A percentile compares a stretch with the other conserved stretches of the same genome.
phyloP scores from a whole-genome alignment of 148 eudicot genomes.

The Simmondsia chinensis region DNA sequence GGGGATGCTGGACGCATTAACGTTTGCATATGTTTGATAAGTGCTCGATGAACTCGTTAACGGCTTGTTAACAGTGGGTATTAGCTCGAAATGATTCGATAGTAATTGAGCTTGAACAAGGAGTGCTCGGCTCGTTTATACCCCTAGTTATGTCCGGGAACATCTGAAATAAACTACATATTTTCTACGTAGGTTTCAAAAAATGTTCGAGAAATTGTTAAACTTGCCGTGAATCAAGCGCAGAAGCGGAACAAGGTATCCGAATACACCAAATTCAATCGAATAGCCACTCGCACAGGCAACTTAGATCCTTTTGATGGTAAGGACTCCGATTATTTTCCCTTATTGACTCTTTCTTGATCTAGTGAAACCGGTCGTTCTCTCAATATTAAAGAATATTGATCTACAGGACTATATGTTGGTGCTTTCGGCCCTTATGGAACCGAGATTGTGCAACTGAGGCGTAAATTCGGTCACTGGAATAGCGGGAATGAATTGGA shows the following conservation, averaged over 20 bases:
- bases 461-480: slow-evolving; percentile 94
- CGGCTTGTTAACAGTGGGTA: too few relatives aligned
- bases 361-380: neutral
- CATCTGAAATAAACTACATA: slow-evolving; percentile 8
- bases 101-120: too few relatives aligned
- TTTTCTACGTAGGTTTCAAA: slow-evolving; percentile 41
- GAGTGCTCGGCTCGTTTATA: too few relatives aligned
- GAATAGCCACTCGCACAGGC: slow-evolving; percentile 53
- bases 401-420: slow-evolving; percentile 65
- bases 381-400: slow-evolving; percentile 5
- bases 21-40: too few relatives aligned
- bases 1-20: too few relatives aligned
- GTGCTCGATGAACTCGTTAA: too few relatives aligned
- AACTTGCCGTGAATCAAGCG: slow-evolving; percentile 71
- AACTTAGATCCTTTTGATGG: slow-evolving; percentile 95
- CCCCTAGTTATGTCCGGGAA: too few relatives aligned
- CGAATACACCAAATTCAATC: slow-evolving; percentile 63
- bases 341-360: slow-evolving; percentile 3
- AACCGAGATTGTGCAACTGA: slow-evolving; percentile 85
- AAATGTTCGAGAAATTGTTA: slow-evolving; percentile 76
- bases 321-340: slow-evolving; percentile 16
- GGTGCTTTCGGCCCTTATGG: slow-evolving; percentile 99
- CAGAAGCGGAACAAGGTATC: slow-evolving; percentile 68
- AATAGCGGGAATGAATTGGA: slow-evolving; percentile 37
- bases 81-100: too few relatives aligned